A percentile compares a stretch with the other conserved stretches of the same genome.
phyloP scores from a whole-genome alignment of 2,329 filamentous ascomycete species.

The Ceratocystis destructans region DNA sequence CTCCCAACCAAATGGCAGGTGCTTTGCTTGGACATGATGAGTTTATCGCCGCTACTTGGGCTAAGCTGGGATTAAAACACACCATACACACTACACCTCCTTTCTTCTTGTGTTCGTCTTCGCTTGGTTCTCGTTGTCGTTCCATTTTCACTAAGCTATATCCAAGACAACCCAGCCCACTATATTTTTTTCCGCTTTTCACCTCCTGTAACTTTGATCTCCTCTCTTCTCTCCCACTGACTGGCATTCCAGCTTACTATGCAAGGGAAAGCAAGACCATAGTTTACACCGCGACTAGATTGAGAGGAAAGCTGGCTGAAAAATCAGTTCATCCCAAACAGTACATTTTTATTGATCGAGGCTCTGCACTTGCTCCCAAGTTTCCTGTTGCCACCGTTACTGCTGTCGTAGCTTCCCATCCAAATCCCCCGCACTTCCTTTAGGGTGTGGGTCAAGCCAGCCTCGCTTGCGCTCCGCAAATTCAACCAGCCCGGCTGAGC shows the following conservation, averaged over 20 bases:
- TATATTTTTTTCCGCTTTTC: neutral
- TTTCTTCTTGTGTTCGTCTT: too few species aligned
- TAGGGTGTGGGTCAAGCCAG: neutral
- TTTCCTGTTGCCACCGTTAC: neutral
- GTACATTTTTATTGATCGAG: neutral
- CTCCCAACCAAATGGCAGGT: too few species aligned
- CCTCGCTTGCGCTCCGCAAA: neutral
- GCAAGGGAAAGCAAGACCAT: neutral
- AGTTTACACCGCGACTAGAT: too few species aligned
- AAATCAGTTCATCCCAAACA: neutral
- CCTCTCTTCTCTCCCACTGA: neutral
- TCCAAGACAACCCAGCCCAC: neutral
- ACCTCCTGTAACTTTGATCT: too few species aligned
- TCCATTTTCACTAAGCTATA: neutral
- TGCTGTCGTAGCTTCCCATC: neutral
- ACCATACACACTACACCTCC: too few species aligned
- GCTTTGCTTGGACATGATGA: too few species aligned
- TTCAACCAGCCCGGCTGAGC: neutral
- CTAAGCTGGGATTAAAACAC: too few species aligned
- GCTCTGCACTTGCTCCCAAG: neutral
- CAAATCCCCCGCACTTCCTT: slow-evolving; percentile 12
- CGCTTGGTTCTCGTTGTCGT: neutral
- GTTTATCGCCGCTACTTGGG: too few species aligned
- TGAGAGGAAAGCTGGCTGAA: neutral
- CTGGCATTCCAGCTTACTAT: neutral